Base-by-base conservation (phyloP, 495 filamentous ascomycete genomes). In the Annulohypoxylon nitens region DNA sequence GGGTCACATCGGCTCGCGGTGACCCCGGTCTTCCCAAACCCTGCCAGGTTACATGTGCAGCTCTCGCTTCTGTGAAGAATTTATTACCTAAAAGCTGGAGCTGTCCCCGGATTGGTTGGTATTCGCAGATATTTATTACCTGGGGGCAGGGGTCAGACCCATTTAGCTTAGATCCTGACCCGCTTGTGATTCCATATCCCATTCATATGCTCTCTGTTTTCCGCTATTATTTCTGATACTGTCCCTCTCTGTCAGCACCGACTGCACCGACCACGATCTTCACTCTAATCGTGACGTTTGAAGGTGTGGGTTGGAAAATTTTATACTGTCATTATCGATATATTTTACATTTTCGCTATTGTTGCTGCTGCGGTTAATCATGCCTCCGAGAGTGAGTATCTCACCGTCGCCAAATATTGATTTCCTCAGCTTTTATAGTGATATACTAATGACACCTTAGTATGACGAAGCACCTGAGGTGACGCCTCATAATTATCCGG, bases 391-490 rank as follows among this genome's bases (percentile, higher is more conserved):
- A 64, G 74, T 76, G 30, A 74, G 74, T 67, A 36, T 51, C 30
- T 68, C 26, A 34, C 26, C 11, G 39, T 47, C 0, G 6, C 12
- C 0, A 30, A 36, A 33, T 14, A 16, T 6, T 11, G 41, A 60
- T 33, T 37, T 25, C 20, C 33, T 45, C 30, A 45, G 23, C 16
- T 23, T 37, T 26, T 23, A 8, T n/a, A 37, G 39, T 60, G 30
- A 50, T 25, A 60, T 63, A 20, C 51, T 57, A 71, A 63, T 45
- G n/a, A 50, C 33, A 26, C n/a, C 26, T 11, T 33, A 79, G 79
- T 79, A 80, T 72, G 76, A 82, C 16, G 71, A 81, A n/a, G 82
- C 80, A 34, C 78, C 81, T 25, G 83, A 84, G 70, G 33, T 81
- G n/a, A 78, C 77, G 37, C 75, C 70, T 66, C 75, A 81, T 33